A percentile compares a stretch with the other conserved stretches of the same genome.
Evolutionary conservation across 2,329 filamentous ascomycete genomes (phyloP).

Genomic region (Dryadomyces quercus-mongolicae): DNA sequence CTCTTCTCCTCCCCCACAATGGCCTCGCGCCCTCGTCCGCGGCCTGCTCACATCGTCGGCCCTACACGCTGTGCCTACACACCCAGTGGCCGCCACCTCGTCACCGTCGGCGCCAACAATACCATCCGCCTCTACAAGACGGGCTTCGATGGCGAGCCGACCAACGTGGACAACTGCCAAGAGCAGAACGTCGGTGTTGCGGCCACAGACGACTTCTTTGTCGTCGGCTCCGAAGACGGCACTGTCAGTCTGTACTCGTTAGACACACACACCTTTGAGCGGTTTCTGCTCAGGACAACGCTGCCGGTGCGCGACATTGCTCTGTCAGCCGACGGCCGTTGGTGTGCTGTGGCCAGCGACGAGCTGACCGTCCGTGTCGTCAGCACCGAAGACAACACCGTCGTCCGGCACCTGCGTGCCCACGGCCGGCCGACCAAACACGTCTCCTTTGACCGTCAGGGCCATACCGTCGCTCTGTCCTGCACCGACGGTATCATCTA

Average conservation of each 20-base stretch:
- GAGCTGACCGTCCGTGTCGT: slow-evolving; percentile 88
- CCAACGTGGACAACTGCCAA: slow-evolving; percentile 80
- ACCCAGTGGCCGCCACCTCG: slow-evolving; percentile 70
- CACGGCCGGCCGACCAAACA: slow-evolving; percentile 86
- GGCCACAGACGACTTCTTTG: slow-evolving; percentile 67
- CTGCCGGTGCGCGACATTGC: slow-evolving; percentile 78
- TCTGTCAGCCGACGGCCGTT: slow-evolving; percentile 67
- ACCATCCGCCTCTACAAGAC: slow-evolving; percentile 88
- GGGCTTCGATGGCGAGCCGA: slow-evolving; percentile 82
- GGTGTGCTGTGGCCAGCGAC: slow-evolving; percentile 94
- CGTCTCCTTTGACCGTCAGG: slow-evolving; percentile 73
- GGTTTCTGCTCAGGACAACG: slow-evolving; percentile 72
- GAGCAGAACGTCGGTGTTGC: slow-evolving; percentile 76
- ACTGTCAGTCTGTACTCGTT: slow-evolving; percentile 93
- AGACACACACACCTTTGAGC: slow-evolving; percentile 59
- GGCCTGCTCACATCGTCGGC: slow-evolving; percentile 72
- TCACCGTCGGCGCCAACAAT: slow-evolving; percentile 90
- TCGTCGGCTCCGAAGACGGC: slow-evolving; percentile 86
- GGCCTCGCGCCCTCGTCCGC: slow-evolving; percentile 41
- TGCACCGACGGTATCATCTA: slow-evolving; percentile 86
- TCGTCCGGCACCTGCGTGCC: slow-evolving; percentile 67
- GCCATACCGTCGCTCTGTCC: slow-evolving; percentile 64
- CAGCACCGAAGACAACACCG: slow-evolving; percentile 63
- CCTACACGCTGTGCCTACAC: slow-evolving; percentile 83
- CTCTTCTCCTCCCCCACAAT: neutral